Evolutionary conservation across 1,284 basidiomycete species (phyloP).

Genomic region (Tylopilus orsonianus): DNA sequence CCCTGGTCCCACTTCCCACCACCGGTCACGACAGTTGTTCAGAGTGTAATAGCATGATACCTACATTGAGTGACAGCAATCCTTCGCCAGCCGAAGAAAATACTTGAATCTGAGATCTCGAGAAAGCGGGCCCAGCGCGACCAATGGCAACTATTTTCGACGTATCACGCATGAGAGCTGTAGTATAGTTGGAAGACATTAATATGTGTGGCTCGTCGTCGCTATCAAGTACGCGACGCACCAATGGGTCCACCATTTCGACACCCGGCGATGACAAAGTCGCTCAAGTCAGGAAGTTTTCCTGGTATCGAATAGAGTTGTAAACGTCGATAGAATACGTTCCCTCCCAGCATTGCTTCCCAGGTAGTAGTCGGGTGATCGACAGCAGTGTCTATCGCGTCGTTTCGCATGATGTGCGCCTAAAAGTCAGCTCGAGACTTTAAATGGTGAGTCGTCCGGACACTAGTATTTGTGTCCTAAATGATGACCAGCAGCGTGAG

Average conservation of each 20-base stretch:
- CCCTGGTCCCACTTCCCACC: constrained; percentile 76
- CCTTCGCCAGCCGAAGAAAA: constrained; percentile 74
- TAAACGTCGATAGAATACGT: constrained; percentile 76
- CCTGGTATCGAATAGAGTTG: constrained; percentile 85
- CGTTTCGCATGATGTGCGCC: neutral
- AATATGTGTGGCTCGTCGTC: constrained; percentile 2
- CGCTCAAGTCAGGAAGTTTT: constrained; percentile 76
- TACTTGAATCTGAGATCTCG: constrained; percentile 77
- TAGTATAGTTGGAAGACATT: constrained; percentile 2
- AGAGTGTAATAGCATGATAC: constrained; percentile 35
- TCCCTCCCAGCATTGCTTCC: constrained; percentile 79
- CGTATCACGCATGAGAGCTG: constrained; percentile 87
- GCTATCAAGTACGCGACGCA: constrained; percentile 35
- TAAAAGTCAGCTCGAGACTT: neutral
- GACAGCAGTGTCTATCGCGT: constrained; percentile 38
- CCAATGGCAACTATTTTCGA: constrained; percentile 79
- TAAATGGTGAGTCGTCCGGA: neutral
- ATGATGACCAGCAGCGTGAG: neutral
- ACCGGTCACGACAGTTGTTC: constrained; percentile 19
- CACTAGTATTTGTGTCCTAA: neutral
- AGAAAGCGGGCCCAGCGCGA: constrained; percentile 55
- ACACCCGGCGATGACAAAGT: constrained; percentile 82
- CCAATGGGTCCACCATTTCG: constrained; percentile 88
- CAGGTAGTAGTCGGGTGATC: constrained; percentile 76
- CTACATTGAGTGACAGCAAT: constrained; percentile 66